Conservation (phyloP, 2,329 filamentous ascomycete species). For the Epichloe gansuensis region DNA sequence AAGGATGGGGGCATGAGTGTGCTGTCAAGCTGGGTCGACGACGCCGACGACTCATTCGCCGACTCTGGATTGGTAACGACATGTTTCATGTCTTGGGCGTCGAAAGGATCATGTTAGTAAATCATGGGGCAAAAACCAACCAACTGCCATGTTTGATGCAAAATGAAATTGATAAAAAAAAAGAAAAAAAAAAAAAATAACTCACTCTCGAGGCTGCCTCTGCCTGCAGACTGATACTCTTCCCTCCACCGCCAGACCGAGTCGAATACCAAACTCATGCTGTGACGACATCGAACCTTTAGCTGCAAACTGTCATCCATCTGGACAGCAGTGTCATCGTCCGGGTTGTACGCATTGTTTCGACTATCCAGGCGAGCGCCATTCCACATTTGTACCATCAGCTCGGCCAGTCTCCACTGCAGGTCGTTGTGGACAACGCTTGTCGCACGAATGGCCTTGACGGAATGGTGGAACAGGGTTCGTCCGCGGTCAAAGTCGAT, state of each 20-base stretch:
- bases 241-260: constrained; percentile 79
- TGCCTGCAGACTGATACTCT: constrained; percentile 60
- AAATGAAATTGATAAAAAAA: too few relatives aligned
- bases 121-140: not conserved
- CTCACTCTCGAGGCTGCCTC: constrained; percentile 60
- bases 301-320: constrained; percentile 64
- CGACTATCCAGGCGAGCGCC: constrained; percentile 43
- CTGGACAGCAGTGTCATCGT: constrained; percentile 35
- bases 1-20: constrained; percentile 37
- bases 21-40: constrained; percentile 51
- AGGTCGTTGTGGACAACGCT: constrained; percentile 70
- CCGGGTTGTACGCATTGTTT: constrained; percentile 33
- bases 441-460: constrained; percentile 57
- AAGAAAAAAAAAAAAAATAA: constrained; percentile 5
- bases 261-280: constrained; percentile 76
- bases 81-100: constrained; percentile 57
- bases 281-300: constrained; percentile 73
- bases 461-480: constrained; percentile 57
- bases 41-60: constrained; percentile 58
- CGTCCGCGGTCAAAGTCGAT: constrained; percentile 58
- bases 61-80: constrained; percentile 71
- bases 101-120: constrained; percentile 1
- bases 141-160: too few relatives aligned
- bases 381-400: constrained; percentile 84
- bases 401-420: constrained; percentile 65